A percentile compares a stretch with the other conserved stretches of the same genome.
These are phyloP conservation scores for Xylaria sp. DNA, from an alignment of 2,329 filamentous ascomycete genomes.

Conservation along the genomic window DNA sequence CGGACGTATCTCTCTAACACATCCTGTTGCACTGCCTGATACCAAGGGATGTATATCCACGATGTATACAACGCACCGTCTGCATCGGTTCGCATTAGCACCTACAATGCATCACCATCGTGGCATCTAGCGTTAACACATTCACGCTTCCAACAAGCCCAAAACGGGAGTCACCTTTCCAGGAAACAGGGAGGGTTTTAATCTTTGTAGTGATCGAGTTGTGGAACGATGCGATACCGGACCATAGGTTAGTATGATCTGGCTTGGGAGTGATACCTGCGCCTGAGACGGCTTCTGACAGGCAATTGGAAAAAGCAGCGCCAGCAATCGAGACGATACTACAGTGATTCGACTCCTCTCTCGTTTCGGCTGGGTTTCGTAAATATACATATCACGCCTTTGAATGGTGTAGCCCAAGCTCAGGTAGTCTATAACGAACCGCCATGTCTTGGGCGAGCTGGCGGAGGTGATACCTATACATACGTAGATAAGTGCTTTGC, in stretches of 20 bases:
- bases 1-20: constrained; percentile 23
- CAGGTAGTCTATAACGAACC: too few relatives aligned
- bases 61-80: too few relatives aligned
- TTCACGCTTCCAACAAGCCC: constrained; percentile 1
- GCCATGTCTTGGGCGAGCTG: too few relatives aligned
- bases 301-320: neutral
- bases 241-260: neutral
- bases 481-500: neutral
- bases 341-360: neutral
- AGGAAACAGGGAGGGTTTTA: too few relatives aligned
- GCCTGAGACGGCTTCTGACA: neutral
- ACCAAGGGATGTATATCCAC: too few relatives aligned
- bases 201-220: too few relatives aligned
- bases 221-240: neutral
- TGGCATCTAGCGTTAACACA: too few relatives aligned
- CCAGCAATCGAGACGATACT: neutral
- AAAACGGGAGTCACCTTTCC: too few relatives aligned
- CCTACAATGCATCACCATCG: too few relatives aligned
- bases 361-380: constrained; percentile 8
- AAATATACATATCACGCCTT: neutral
- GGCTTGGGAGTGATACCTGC: neutral
- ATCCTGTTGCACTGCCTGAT: constrained; percentile 7
- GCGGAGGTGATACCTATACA: neutral
- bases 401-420: neutral
- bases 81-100: too few relatives aligned